Percentiles rank a stretch among this genome's conserved stretches.
Conservation (phyloP, 139 green algal species). For the Deuterostichococcus epilithicus region DNA sequence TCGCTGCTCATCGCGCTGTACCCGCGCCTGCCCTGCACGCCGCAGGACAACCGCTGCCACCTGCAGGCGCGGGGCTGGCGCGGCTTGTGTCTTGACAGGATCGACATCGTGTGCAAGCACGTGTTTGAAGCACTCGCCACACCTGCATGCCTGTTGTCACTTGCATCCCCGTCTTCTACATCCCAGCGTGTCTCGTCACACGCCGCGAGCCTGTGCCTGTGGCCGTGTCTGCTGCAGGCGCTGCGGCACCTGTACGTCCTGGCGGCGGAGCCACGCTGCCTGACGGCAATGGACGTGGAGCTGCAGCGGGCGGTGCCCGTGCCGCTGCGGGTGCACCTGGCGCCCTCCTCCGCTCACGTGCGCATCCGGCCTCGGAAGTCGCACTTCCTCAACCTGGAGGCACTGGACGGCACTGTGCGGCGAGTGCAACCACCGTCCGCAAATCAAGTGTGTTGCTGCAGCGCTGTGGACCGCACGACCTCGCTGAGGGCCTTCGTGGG, state of each 20-base stretch:
- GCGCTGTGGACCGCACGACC: no score
- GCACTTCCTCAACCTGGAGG: not conserved
- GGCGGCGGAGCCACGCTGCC: slow-evolving; percentile 65
- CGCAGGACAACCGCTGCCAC: slow-evolving; percentile 87
- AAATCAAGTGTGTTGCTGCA: not conserved
- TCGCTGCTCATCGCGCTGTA: slow-evolving; percentile 87
- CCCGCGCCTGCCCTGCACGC: slow-evolving; percentile 66
- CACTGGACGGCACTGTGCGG: no score
- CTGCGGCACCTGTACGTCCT: slow-evolving; percentile 94
- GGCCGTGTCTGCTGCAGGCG: slow-evolving; percentile 52
- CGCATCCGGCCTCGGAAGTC: not conserved
- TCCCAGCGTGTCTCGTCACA: no score
- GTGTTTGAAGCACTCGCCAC: not conserved
- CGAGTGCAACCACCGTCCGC: not conserved
- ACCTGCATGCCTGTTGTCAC: not conserved
- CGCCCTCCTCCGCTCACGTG: not conserved
- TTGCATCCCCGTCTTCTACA: not conserved
- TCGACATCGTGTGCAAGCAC: not conserved
- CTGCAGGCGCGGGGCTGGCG: no score
- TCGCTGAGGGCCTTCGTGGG: no score
- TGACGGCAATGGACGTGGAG: slow-evolving; percentile 83
- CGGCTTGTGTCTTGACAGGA: slow-evolving; percentile 14
- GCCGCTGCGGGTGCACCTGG: slow-evolving; percentile 49
- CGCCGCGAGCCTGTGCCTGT: no score
- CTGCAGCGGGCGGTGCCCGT: slow-evolving; percentile 62